A percentile compares a stretch with the other conserved stretches of the same genome.
These are phyloP conservation scores for Euclidium syriacum DNA, from an alignment of 345 rosid species.

Conservation along the genomic window DNA sequence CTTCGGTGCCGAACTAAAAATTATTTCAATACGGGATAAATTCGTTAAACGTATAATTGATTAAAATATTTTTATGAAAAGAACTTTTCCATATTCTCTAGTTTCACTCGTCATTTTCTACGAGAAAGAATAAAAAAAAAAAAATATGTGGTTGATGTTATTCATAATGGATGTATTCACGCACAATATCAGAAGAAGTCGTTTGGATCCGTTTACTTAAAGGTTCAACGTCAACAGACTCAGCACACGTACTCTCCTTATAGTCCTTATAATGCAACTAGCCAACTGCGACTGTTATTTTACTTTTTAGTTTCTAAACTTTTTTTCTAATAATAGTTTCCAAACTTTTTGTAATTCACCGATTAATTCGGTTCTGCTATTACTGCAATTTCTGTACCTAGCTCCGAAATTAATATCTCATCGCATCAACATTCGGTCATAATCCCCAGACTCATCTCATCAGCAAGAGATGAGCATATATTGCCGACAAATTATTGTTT, in stretches of 20 bases:
- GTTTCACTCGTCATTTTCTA: too few relatives aligned
- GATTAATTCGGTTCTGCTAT: not conserved
- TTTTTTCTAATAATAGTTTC: not conserved
- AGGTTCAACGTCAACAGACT: slow-evolving; percentile 22
- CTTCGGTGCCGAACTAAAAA: too few relatives aligned
- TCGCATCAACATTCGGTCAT: not conserved
- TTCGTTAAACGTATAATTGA: too few relatives aligned
- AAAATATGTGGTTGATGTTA: too few relatives aligned
- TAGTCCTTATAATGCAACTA: slow-evolving; percentile 12
- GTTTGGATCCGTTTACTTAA: slow-evolving; percentile 17
- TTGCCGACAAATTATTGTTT: slow-evolving; percentile 6
- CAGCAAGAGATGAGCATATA: not conserved
- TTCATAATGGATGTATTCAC: too few relatives aligned
- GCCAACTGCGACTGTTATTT: not conserved
- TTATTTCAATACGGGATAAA: too few relatives aligned
- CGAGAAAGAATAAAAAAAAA: too few relatives aligned
- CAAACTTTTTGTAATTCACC: not conserved
- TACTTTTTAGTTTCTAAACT: not conserved
- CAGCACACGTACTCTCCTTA: slow-evolving; percentile 12
- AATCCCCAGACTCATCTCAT: not conserved
- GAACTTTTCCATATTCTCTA: too few relatives aligned
- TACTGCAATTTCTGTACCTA: not conserved
- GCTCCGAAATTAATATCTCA: not conserved
- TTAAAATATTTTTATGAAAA: too few relatives aligned
- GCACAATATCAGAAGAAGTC: not conserved